phyloP scores from a whole-genome alignment of 2,329 filamentous ascomycete genomes.

The Metarhizium humberi region DNA sequence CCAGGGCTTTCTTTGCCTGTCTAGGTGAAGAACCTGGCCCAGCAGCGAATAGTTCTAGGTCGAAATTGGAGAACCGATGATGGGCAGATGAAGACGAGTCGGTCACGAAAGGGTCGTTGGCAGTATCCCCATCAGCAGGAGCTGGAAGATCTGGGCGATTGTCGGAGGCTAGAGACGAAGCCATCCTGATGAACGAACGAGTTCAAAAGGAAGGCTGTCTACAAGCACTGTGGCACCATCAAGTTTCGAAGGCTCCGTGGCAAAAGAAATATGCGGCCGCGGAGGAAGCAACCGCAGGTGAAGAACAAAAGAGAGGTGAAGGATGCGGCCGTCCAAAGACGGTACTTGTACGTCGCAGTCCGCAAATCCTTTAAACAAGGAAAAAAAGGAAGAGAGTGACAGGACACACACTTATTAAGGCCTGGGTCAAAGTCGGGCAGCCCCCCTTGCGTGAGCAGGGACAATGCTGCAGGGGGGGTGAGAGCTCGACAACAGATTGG shows the following conservation, averaged over 20 bases:
- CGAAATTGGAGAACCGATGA: conserved; percentile 75
- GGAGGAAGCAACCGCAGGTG: neutral
- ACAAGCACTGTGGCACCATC: conserved; percentile 6
- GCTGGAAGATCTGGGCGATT: conserved; percentile 29
- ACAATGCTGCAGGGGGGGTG: conserved; percentile 2
- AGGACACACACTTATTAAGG: neutral
- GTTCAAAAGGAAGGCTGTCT: conserved; percentile 15
- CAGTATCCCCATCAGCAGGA: conserved; percentile 22
- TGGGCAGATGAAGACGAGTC: conserved; percentile 33
- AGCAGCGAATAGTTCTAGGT: conserved; percentile 68
- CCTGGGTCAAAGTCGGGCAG: neutral
- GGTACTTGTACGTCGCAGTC: neutral
- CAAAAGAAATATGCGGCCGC: neutral
- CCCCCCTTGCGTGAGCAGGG: neutral
- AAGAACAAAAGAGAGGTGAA: neutral
- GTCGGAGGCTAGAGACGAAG: conserved; percentile 33
- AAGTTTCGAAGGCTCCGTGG: neutral
- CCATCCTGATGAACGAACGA: conserved; percentile 23
- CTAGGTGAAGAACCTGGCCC: conserved; percentile 70
- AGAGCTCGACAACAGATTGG: neutral
- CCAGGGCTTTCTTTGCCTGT: conserved; percentile 79
- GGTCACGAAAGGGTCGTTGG: conserved; percentile 50
- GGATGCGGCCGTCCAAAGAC: conserved; percentile 1
- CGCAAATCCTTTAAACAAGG: neutral
- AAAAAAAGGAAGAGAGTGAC: neutral